phyloP scores from a whole-genome alignment of 805 yeast species.

The Saccharomycopsis olivae region DNA sequence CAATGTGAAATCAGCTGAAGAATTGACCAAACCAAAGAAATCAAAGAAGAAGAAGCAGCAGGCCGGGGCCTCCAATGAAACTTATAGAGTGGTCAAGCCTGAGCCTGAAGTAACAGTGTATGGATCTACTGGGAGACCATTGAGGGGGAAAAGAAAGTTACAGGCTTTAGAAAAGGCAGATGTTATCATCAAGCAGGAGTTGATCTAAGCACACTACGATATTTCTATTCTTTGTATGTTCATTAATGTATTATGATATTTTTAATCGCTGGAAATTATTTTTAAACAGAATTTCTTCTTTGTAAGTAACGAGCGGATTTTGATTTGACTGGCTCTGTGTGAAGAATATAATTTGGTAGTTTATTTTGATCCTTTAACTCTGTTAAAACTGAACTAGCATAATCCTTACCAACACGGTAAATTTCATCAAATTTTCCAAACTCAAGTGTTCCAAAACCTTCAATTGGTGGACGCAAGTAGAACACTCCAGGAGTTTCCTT shows the following conservation, averaged over 20 bases:
- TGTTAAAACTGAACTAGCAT: no score
- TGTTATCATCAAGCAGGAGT: no score
- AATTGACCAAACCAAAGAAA: not conserved
- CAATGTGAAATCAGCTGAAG: conserved; percentile 25
- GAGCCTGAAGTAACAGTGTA: conserved; percentile 1
- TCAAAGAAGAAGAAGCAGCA: conserved; percentile 4
- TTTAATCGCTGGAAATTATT: no score
- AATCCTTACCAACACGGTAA: conserved; percentile 65
- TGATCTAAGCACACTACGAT: no score
- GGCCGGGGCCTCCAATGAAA: not conserved
- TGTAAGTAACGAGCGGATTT: conserved; percentile 25
- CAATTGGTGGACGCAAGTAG: conserved; percentile 90
- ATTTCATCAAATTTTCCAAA: conserved; percentile 89
- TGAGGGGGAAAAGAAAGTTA: conserved; percentile 12
- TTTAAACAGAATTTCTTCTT: conserved; percentile 55
- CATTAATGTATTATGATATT: no score
- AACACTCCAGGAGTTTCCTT: conserved; percentile 76
- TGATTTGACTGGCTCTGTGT: conserved; percentile 21
- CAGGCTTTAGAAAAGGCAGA: no score
- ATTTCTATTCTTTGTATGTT: no score
- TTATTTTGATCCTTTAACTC: no score
- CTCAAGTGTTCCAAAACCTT: conserved; percentile 82
- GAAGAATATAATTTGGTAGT: no score
- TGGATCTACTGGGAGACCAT: conserved; percentile 12
- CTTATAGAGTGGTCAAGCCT: not conserved